These are phyloP conservation scores for Phalaenopsis aphrodite DNA, from an alignment of 106 monocot genomes.

Conservation along the genomic window DNA sequence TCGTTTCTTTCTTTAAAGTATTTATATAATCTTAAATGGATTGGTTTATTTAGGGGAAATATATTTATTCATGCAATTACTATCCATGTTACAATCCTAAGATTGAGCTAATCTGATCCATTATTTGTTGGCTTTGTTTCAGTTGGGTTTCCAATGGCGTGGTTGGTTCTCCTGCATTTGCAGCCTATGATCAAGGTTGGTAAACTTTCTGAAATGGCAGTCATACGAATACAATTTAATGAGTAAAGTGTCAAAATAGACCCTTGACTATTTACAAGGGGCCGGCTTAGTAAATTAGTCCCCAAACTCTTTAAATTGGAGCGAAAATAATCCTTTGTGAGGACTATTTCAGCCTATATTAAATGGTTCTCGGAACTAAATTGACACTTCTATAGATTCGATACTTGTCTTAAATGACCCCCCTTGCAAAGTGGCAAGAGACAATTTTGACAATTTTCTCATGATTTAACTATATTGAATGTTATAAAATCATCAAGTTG, in stretches of 20 bases:
- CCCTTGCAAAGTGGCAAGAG: no score
- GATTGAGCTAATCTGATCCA: background rate
- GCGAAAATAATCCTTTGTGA: no score
- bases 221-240: background rate
- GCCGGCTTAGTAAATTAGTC: no score
- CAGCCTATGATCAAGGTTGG: constrained; percentile 95
- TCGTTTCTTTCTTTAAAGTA: background rate
- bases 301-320: no score
- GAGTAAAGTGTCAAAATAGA: no score
- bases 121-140: constrained; percentile 11
- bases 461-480: background rate
- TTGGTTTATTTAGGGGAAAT: background rate
- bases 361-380: no score
- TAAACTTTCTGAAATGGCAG: background rate
- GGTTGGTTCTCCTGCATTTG: constrained; percentile 98
- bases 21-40: background rate
- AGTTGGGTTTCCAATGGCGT: constrained; percentile 98
- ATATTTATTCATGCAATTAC: background rate
- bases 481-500: background rate
- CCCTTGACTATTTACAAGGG: no score
- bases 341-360: no score
- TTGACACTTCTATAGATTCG: no score
- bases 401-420: no score
- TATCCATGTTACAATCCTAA: background rate
- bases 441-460: no score